These are phyloP conservation scores for Sideroxylon spinosum DNA, from an alignment of 179 eudicot genomes.

Conservation along the genomic window DNA sequence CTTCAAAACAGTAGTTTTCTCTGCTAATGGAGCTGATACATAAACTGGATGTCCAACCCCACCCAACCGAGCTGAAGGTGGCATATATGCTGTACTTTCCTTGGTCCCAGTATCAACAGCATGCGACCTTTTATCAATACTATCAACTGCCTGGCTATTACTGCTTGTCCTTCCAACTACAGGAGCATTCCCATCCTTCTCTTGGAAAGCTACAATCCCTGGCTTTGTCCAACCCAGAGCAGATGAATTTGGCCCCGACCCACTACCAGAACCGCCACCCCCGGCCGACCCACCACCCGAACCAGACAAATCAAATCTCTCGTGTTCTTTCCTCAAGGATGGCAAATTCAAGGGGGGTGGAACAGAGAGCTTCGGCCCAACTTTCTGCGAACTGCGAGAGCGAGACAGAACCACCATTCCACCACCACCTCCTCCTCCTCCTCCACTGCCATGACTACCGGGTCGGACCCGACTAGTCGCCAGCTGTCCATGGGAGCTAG, in stretches of 20 bases:
- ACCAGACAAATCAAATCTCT: conserved; percentile 69
- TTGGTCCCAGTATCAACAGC: conserved; percentile 31
- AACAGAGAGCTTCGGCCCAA: conserved; percentile 73
- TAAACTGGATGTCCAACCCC: conserved; percentile 32
- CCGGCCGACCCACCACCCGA: conserved; percentile 51
- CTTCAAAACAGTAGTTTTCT: conserved; percentile 60
- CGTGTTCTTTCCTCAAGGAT: conserved; percentile 89
- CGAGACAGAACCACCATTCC: conserved; percentile 91
- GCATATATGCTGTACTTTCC: conserved; percentile 43
- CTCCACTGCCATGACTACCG: conserved; percentile 37
- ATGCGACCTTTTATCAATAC: conserved; percentile 15
- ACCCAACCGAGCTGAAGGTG: conserved; percentile 53
- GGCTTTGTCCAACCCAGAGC: conserved; percentile 94
- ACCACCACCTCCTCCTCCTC: conserved; percentile 50
- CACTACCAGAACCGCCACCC: conserved; percentile 49
- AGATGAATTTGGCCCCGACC: conserved; percentile 59
- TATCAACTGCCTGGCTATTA: conserved; percentile 28
- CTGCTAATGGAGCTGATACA: conserved; percentile 22
- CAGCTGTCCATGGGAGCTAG: conserved; percentile 43
- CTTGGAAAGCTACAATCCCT: conserved; percentile 38
- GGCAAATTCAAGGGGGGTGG: conserved; percentile 99
- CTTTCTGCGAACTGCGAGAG: conserved; percentile 62
- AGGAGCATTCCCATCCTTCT: conserved; percentile 36
- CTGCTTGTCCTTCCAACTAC: not conserved
- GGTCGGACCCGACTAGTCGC: conserved; percentile 40